phyloP scores from a whole-genome alignment of 2,329 filamentous ascomycete species.

The Fragosphaeria purpurea region DNA sequence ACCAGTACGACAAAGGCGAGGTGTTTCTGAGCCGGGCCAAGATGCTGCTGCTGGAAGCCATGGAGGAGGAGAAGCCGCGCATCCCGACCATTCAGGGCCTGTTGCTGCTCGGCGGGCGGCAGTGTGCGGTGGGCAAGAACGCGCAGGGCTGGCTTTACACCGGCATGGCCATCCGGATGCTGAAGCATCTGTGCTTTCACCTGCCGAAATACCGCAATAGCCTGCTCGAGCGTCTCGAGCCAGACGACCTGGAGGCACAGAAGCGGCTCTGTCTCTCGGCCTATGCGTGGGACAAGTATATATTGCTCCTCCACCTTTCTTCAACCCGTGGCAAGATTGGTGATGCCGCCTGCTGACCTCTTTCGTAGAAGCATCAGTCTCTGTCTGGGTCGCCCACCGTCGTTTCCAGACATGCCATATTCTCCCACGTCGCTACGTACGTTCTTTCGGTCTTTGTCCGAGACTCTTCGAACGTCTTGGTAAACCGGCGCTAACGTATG shows the following conservation, averaged over 20 bases:
- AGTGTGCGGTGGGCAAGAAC: neutral
- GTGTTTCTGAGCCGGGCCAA: neutral
- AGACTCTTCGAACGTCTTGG: no score
- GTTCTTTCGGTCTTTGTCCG: no score
- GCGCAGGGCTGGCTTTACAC: constrained; percentile 1
- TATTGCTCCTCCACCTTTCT: no score
- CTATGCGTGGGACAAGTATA: neutral
- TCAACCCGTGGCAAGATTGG: no score
- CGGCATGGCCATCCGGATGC: constrained; percentile 20
- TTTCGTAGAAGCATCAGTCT: no score
- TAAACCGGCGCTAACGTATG: no score
- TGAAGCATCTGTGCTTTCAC: constrained; percentile 17
- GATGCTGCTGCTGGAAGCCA: neutral
- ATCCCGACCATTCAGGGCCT: neutral
- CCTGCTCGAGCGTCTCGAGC: neutral
- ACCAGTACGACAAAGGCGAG: neutral
- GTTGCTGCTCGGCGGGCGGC: neutral
- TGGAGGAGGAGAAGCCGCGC: neutral
- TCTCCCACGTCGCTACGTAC: no score
- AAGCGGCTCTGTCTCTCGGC: neutral
- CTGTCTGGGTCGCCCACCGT: no score
- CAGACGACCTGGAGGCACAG: neutral
- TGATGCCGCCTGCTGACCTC: no score
- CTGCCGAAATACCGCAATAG: constrained; percentile 4
- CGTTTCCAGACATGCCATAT: no score